phyloP scores from a whole-genome alignment of 2,329 filamentous ascomycete genomes.

The Sporothrix pallida region DNA sequence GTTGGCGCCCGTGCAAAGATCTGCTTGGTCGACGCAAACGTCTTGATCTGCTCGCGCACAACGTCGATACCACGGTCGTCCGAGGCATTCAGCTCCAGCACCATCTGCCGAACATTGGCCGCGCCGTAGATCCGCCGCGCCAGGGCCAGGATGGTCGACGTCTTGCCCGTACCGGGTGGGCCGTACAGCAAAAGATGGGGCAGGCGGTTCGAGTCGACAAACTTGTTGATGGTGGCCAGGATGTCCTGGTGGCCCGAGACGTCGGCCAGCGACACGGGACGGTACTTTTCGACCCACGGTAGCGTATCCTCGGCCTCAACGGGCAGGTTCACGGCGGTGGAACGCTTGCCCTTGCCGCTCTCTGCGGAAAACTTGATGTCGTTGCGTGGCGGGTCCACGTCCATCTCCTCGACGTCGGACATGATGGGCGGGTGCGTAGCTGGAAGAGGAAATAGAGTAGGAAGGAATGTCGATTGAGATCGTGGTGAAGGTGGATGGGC shows the following conservation, averaged over 20 bases:
- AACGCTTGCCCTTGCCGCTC: slow-evolving; percentile 81
- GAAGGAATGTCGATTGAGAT: background rate
- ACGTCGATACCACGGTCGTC: slow-evolving; percentile 98
- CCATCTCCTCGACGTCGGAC: slow-evolving; percentile 68
- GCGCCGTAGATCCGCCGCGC: slow-evolving; percentile 90
- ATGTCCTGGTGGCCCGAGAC: slow-evolving; percentile 98
- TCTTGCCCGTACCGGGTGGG: slow-evolving; percentile 95
- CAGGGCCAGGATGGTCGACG: slow-evolving; percentile 91
- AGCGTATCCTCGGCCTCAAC: slow-evolving; percentile 92
- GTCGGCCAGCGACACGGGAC: slow-evolving; percentile 84
- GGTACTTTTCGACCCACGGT: slow-evolving; percentile 98
- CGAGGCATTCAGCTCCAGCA: slow-evolving; percentile 94
- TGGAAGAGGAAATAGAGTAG: no score
- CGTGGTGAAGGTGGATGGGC: background rate
- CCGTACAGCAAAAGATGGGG: slow-evolving; percentile 97
- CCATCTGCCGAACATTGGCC: slow-evolving; percentile 97
- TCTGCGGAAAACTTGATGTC: slow-evolving; percentile 73
- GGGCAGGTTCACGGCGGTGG: slow-evolving; percentile 88
- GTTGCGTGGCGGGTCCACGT: slow-evolving; percentile 58
- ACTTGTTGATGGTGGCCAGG: slow-evolving; percentile 95
- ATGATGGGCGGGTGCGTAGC: slow-evolving; percentile 45
- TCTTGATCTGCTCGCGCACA: slow-evolving; percentile 98
- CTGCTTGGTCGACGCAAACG: slow-evolving; percentile 96
- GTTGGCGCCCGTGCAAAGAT: slow-evolving; percentile 69
- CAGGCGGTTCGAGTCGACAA: slow-evolving; percentile 90